Evolutionary conservation across 495 filamentous ascomycete genomes (phyloP).

Genomic region (Aeminium ludgeri): DNA sequence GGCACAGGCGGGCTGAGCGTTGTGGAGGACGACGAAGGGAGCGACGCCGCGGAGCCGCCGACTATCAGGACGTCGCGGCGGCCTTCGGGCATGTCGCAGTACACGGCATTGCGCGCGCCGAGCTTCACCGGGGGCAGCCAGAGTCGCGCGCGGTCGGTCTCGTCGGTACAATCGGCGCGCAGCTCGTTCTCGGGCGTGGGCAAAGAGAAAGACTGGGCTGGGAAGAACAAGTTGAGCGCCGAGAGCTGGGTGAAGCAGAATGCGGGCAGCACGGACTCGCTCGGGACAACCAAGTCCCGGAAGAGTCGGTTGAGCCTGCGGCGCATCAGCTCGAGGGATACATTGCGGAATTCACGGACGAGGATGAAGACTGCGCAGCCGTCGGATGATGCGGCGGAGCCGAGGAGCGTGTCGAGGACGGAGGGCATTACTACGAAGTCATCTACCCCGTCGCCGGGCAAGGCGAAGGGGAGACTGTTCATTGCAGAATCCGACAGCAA

Average conservation of each 20-base stretch:
- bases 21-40: slow-evolving; percentile 35
- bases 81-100: slow-evolving; percentile 50
- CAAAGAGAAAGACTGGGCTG: slow-evolving; percentile 6
- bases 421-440: slow-evolving; percentile 12
- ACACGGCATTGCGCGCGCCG: slow-evolving; percentile 37
- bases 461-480: slow-evolving; percentile 6
- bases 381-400: not conserved
- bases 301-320: slow-evolving; percentile 15
- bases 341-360: slow-evolving; percentile 1
- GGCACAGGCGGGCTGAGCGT: slow-evolving; percentile 29
- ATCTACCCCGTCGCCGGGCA: not conserved
- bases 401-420: slow-evolving; percentile 3
- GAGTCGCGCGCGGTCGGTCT: not conserved
- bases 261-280: slow-evolving; percentile 10
- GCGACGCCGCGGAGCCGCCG: slow-evolving; percentile 65
- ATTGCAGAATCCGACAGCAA: slow-evolving; percentile 4
- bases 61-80: slow-evolving; percentile 76
- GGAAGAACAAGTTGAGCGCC: slow-evolving; percentile 16
- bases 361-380: not conserved
- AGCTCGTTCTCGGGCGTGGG: slow-evolving; percentile 7
- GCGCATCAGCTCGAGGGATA: slow-evolving; percentile 24
- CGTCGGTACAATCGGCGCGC: slow-evolving; percentile 6
- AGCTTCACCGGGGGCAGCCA: slow-evolving; percentile 4
- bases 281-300: slow-evolving; percentile 15
- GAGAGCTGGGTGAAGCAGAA: slow-evolving; percentile 13